These are phyloP conservation scores for Tanacetum coccineum DNA, from an alignment of 129 eudicot genomes.

Conservation along the genomic window DNA sequence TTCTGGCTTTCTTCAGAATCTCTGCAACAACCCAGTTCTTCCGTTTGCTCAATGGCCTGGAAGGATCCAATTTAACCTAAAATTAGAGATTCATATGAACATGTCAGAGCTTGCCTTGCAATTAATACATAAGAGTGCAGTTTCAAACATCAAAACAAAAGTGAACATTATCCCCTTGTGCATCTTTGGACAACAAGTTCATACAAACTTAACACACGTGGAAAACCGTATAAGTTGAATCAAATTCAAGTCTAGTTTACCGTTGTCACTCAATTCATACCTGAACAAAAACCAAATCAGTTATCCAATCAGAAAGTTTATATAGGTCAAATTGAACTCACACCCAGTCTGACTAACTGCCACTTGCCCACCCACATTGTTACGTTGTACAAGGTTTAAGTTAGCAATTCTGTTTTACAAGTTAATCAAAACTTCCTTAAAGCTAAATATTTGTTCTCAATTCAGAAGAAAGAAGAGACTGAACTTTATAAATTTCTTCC, in stretches of 20 bases:
- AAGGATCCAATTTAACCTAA: constrained; percentile 77
- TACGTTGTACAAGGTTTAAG: background rate
- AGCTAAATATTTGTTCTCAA: background rate
- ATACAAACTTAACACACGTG: no score
- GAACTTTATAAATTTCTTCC: background rate
- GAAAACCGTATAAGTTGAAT: no score
- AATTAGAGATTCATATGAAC: constrained; percentile 14
- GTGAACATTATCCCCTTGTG: no score
- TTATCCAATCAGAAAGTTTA: no score
- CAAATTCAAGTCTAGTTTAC: no score
- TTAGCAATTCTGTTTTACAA: no score
- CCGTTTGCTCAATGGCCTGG: constrained; percentile 84
- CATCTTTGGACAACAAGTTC: no score
- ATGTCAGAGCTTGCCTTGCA: background rate
- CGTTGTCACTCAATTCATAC: no score
- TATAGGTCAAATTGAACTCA: no score
- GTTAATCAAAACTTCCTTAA: background rate
- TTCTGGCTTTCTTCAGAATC: constrained; percentile 73
- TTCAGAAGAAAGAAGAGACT: background rate
- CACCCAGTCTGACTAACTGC: background rate
- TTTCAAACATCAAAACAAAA: constrained; percentile 1
- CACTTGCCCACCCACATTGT: background rate
- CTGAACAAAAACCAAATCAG: no score
- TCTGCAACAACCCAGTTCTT: constrained; percentile 83
- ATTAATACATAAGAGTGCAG: background rate